Base-by-base conservation (phyloP, 2,329 filamentous ascomycete species). In the Fusarium incarnatum region DNA sequence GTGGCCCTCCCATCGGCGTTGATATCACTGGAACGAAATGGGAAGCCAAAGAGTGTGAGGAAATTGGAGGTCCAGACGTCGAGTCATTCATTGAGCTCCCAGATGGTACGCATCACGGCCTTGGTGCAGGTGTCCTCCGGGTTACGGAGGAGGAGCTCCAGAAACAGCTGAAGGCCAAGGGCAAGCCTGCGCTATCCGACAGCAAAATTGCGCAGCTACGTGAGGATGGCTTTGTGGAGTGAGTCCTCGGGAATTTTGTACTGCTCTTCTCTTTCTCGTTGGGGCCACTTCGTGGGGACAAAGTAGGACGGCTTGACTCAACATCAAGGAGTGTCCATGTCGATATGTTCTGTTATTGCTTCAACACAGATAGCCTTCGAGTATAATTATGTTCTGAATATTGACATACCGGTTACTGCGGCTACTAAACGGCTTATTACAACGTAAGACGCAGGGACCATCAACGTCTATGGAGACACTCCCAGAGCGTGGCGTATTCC, bases 251-350 rank as follows among this genome's bases (percentile, higher is more conserved):
- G 3, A 37, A 1, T 6, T 7, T n/a, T 37, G 1, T 2, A n/a
- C 7, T 7, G 6, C 10, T n/a, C 18, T 37, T 37, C 18, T 7
- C 0, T 11, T 37, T 37, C 34, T n/a, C 3, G 0, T 37, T 4
- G 3, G 1, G 3, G 18, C 1, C 9, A 11, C 9, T 37, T 1
- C 6, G 3, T n/a, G 16, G 34, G 3, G 11, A 6, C n/a, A n/a
- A 2, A 11, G 16, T 6, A 11, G 18, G 18, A 37, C 34, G 3
- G 10, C 34, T 37, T 37, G 18, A n/a, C 6, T n/a, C 34, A n/a
- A 37, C 34, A n/a, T 2, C 34, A n/a, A 7, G 10, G 6, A 2
- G 3, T 18, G 34, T n/a, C 6, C 3, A 37, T 2, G 6, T n/a
- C 6, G 10, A 37, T 37, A 12, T 37, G 6, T 7, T n/a, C 10